A percentile compares a stretch with the other conserved stretches of the same genome.
Evolutionary conservation across 2,329 filamentous ascomycete species (phyloP).

Genomic region (Zasmidium angulare): DNA sequence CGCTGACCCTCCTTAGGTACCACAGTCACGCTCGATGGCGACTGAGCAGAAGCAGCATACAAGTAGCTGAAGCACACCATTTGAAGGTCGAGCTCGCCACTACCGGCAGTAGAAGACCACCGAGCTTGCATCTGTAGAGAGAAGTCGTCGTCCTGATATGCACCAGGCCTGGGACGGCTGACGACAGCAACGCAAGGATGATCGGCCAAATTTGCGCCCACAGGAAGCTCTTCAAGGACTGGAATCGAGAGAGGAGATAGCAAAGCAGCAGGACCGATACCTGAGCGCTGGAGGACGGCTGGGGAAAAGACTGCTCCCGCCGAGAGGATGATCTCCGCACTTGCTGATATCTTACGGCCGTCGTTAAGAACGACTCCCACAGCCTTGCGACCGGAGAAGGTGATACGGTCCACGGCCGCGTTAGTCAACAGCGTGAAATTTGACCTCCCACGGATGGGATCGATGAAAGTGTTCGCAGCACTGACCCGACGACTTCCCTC

Average conservation of each 20-base stretch:
- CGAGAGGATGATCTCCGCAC: constrained; percentile 54
- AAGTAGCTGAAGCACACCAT: constrained; percentile 11
- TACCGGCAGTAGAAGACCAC: constrained; percentile 5
- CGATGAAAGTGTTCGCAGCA: constrained; percentile 8
- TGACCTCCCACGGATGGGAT: not conserved
- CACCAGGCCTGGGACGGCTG: not conserved
- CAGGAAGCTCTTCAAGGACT: constrained; percentile 18
- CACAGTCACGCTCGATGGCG: not conserved
- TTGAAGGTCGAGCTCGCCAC: not conserved
- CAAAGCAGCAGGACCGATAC: constrained; percentile 32
- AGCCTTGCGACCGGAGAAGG: constrained; percentile 1
- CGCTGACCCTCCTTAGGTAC: not conserved
- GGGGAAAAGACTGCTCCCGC: constrained; percentile 37
- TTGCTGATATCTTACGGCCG: constrained; percentile 1
- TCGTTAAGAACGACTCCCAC: constrained; percentile 2
- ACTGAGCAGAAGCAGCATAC: not conserved
- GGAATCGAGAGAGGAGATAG: constrained; percentile 27
- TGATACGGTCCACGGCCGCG: constrained; percentile 4
- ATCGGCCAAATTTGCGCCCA: constrained; percentile 19
- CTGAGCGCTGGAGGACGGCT: constrained; percentile 41
- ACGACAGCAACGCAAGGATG: constrained; percentile 38
- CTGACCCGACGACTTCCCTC: constrained; percentile 3
- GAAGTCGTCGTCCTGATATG: constrained; percentile 8
- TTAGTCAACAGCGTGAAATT: constrained; percentile 2
- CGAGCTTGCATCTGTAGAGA: constrained; percentile 12